phyloP scores from a whole-genome alignment of 345 rosid species.

The Sonneratia caseolaris region DNA sequence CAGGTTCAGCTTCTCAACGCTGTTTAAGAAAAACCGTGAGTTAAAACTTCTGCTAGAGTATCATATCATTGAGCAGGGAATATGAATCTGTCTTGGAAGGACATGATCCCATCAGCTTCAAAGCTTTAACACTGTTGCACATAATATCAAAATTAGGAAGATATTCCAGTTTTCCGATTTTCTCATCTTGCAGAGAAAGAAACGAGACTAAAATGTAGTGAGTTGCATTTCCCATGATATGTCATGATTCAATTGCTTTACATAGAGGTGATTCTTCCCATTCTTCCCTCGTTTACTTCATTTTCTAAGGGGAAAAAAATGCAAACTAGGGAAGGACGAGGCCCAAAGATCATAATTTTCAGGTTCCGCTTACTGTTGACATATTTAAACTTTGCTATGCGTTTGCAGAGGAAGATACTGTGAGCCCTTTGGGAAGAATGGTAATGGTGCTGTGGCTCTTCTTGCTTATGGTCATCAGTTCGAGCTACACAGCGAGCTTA shows the following conservation, averaged over 20 bases:
- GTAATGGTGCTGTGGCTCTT: constrained; percentile 93
- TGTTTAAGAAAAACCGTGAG: constrained; percentile 80
- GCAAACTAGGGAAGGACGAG: not conserved
- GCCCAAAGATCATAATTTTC: not conserved
- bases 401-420: constrained; percentile 51
- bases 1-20: constrained; percentile 96
- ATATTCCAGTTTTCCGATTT: not conserved
- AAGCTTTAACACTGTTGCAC: not conserved
- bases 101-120: not conserved
- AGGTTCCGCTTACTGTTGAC: not conserved
- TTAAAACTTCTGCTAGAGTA: not conserved
- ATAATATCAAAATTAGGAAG: not conserved
- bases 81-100: not conserved
- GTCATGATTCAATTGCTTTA: too few relatives aligned
- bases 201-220: too few relatives aligned
- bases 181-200: too few relatives aligned
- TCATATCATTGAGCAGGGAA: too few relatives aligned
- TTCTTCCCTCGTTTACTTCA: not conserved
- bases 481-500: constrained; percentile 90
- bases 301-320: not conserved
- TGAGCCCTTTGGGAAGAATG: constrained; percentile 54
- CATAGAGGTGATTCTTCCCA: too few relatives aligned
- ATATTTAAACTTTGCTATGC: not conserved
- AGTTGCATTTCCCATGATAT: too few relatives aligned
- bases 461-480: constrained; percentile 67